Base-by-base conservation (phyloP, 495 filamentous ascomycete species). In the Hypoxylon trugodes region DNA sequence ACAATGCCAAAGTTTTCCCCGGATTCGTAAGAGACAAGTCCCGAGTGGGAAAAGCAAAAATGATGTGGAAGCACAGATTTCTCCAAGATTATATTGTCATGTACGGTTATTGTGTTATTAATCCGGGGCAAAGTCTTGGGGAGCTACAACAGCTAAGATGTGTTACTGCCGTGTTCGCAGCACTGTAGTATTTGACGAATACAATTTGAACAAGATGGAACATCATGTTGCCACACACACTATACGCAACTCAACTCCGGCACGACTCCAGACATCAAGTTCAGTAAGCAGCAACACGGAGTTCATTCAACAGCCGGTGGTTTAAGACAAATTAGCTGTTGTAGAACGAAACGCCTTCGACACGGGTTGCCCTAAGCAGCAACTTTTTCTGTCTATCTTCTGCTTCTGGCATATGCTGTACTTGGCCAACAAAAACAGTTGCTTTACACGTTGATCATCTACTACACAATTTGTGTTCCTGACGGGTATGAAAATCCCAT, bases 11-110 rank as follows among this genome's bases (percentile, higher is more conserved):
- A 12, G 35, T 2, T 22, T 61, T 40, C 41, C 50, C 57, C 56
- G 37, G 63, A 52, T 52, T 66, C 46, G 21, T 35, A 12, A 18
- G 38, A n/a, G 32, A 33, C 38, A 66, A 57, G 50, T 66, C 64
- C 57, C 64, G 64, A 52, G n/a, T n/a, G n/a, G n/a, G 54, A 43
- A 13, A 5, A 16, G 45, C 13, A 13, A 9, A 32, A 47, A 38
- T 2, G 16, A 22, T 15, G 1, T 47, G 43, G 46, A 21, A 41
- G 35, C 24, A 36, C n/a, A n/a, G n/a, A 16, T 28, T 15, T 49
- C 57, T 58, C 57, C 51, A 61, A 67, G 18, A 53, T 48, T 61
- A 67, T 30, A 61, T 61, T 61, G n/a, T 26, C 38, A 61, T 53
- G 43, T 49, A 30, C 46, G 24, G 45, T 46, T 19, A 21, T 16